Evolutionary conservation across 176 grass and related monocot species (phyloP), one percentile per base, ranked within the genome.

Genomic region (Eleusine coracana): DNA sequence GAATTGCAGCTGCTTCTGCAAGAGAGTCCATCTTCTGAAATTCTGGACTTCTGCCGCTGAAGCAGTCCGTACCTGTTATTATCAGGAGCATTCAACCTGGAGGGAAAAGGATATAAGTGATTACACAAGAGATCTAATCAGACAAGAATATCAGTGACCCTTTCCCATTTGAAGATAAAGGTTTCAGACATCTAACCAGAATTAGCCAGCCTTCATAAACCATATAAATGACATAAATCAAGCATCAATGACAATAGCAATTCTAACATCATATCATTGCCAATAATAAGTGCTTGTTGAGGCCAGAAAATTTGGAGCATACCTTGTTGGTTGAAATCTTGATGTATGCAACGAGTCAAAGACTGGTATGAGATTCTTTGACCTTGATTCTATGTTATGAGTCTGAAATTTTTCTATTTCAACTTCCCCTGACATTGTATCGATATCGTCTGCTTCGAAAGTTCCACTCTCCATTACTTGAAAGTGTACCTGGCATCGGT

Each of bases 361-460:
- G 84, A 99, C 85, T 29, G 96, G 93, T 70, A 94, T 85, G 70
- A 96, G 91, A 92, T 93, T 86, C 81, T 84, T 96, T 83, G 89
- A 92, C 41, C 87, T 91, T 64, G 91, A 79, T 82, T 96, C 90
- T 52, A 99, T 85, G 36, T 86, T 87, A 46, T 37, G 80, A 58
- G 83, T 93, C 56, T 66, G 64, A 45, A 96, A 13, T 18, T 87
- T 88, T 85, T 96, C 93, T 83, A 99, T 92, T 75, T 94, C 91
- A 23, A 81, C 75, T 89, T 95, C 96, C 59, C 89, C 96, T 63
- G 71, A 74, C 76, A 66, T 80, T 54, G 56, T 66, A 68, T 61
- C 40, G 8, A 14, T 56, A 45, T 55, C 28, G 10, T 89, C 68
- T 74, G 60, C 64, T 69, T 87, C 86, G 27, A 56, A 75, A 78